These are phyloP conservation scores for Cystobasidium tubakii DNA, from an alignment of 768 basidiomycete genomes.

Conservation along the genomic window DNA sequence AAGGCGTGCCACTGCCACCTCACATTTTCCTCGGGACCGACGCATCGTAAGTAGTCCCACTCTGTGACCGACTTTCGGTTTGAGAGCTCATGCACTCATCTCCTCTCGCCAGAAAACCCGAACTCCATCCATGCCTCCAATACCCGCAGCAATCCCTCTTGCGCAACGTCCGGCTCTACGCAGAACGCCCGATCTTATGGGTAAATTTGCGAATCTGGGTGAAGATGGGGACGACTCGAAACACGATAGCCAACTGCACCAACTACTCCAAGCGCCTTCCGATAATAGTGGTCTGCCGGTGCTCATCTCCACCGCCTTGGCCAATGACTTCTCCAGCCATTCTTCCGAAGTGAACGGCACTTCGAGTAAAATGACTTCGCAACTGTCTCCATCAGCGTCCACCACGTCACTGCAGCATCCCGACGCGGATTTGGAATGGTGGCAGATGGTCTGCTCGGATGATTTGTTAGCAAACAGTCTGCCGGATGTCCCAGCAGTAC, in stretches of 20 bases:
- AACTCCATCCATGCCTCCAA: constrained; percentile 12
- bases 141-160: constrained; percentile 53
- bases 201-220: constrained; percentile 58
- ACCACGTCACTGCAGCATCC: neutral
- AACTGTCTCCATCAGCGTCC: neutral
- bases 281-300: neutral
- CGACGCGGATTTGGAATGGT: constrained; percentile 56
- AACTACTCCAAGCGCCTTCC: neutral
- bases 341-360: neutral
- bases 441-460: constrained; percentile 64
- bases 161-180: constrained; percentile 63
- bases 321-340: neutral
- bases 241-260: neutral
- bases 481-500: constrained; percentile 53
- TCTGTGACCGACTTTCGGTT: neutral
- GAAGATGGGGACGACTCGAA: neutral
- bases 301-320: neutral
- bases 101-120: neutral
- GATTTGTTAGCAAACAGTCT: constrained; percentile 62
- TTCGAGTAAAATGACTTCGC: neutral
- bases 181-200: constrained; percentile 71
- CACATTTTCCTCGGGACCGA: constrained; percentile 23
- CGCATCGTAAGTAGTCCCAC: neutral
- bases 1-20: constrained; percentile 38
- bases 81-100: neutral